Evolutionary conservation across 2,329 filamentous ascomycete species (phyloP), one percentile per base, ranked within the genome.

Genomic region (Colletotrichum noveboracense): DNA sequence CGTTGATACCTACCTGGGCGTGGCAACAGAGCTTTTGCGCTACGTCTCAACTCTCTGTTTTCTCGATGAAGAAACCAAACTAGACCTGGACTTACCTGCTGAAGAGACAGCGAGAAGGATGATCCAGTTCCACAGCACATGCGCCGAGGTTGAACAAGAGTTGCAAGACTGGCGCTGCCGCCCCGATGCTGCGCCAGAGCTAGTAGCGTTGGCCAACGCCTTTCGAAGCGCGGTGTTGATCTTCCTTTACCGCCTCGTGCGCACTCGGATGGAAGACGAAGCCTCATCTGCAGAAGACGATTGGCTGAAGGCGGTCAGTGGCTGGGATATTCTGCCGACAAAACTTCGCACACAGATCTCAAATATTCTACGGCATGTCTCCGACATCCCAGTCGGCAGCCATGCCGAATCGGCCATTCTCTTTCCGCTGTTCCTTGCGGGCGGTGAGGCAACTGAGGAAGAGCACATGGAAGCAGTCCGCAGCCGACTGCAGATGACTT

Each of bases 1-100:
- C 6, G 72, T 78, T 2, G 77, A 78, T 55, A 76, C 71, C 9
- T 78, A 78, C 30, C 4, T 78, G 9, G 77, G 77, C 7, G 77
- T 78, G 6, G 77, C 75, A 16, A 77, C 72, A 6, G 75, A 56
- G 7, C 61, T 78, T 2, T 48, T 78, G 26, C 69, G 61, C 21
- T 71, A 77, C 1, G 74, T 73, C 16, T 65, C 68, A 7, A 69
- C 56, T 3, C 55, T 76, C 34, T 64, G 74, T 9, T 55, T 18
- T 12, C 58, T 76, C 6, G 70, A 76, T 18, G 74, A 76, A 14
- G 70, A 74, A 24, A 76, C 74, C 12, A 66, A 13, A 16, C 6
- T 58, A 4, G 56, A 32, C 5, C 34, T 28, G 10, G 43, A 16
- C 3, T 8, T 65, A 2, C 7, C 38, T 6, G 34, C 32, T 1